A percentile compares a stretch with the other conserved stretches of the same genome.
These are phyloP conservation scores for Apodospora peruviana DNA, from an alignment of 495 filamentous ascomycete species.

Conservation along the genomic window DNA sequence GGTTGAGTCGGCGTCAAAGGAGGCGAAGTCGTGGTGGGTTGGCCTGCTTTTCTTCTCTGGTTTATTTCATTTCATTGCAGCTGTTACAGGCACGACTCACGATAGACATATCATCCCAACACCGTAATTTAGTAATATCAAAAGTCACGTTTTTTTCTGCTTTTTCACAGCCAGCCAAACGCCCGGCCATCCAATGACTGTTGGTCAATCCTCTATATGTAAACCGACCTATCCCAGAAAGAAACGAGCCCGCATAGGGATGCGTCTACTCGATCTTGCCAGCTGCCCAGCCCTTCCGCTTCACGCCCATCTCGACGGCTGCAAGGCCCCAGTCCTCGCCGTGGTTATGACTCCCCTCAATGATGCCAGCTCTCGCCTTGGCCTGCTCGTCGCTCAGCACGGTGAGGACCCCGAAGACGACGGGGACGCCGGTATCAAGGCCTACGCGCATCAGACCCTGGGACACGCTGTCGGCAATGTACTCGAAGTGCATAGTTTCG, in stretches of 20 bases:
- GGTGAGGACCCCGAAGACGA: slow-evolving; percentile 90
- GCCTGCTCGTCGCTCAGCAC: slow-evolving; percentile 86
- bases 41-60: not conserved
- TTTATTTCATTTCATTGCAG: slow-evolving; percentile 2
- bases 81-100: slow-evolving; percentile 17
- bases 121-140: slow-evolving; percentile 33
- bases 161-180: too few species aligned
- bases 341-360: slow-evolving; percentile 64
- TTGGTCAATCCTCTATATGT: too few species aligned
- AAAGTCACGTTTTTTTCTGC: not conserved
- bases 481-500: slow-evolving; percentile 98
- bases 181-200: too few species aligned
- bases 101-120: slow-evolving; percentile 30
- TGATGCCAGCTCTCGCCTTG: slow-evolving; percentile 74
- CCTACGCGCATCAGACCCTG: slow-evolving; percentile 93
- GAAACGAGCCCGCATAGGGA: not conserved
- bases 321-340: slow-evolving; percentile 82
- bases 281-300: slow-evolving; percentile 60
- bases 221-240: not conserved
- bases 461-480: slow-evolving; percentile 85
- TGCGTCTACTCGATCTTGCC: slow-evolving; percentile 48
- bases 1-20: not conserved
- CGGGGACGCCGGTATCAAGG: slow-evolving; percentile 77
- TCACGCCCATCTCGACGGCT: slow-evolving; percentile 69
- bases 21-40: not conserved